Conservation (phyloP, 305 asterid species). For the Fraxinus velutina region DNA sequence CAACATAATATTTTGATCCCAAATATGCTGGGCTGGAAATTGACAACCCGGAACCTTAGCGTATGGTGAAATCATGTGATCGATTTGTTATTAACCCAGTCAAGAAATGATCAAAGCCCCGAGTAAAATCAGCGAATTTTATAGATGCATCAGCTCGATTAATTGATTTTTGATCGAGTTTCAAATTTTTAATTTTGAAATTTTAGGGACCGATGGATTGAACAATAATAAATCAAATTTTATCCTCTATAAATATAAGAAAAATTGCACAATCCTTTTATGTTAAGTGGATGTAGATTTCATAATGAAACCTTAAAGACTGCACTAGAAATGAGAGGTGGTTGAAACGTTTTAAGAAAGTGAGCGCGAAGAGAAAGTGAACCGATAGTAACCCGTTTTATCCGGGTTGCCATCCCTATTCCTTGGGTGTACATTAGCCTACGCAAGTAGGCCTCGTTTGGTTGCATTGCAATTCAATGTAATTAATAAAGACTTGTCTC, state of each 20-base stretch:
- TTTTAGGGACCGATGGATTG: background rate
- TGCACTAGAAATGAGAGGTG: background rate
- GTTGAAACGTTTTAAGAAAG: background rate
- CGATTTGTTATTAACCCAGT: background rate
- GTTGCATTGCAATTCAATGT: background rate
- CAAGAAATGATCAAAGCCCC: background rate
- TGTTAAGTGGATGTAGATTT: background rate
- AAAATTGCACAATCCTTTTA: background rate
- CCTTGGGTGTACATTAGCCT: background rate
- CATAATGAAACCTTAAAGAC: background rate
- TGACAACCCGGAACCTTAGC: background rate
- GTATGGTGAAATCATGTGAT: background rate
- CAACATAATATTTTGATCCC: background rate
- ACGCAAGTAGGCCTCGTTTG: background rate
- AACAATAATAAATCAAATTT: background rate
- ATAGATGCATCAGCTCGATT: background rate
- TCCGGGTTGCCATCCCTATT: background rate
- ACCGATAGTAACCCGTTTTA: background rate
- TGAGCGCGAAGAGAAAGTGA: background rate
- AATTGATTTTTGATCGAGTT: background rate
- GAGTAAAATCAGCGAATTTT: background rate
- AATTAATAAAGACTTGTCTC: background rate
- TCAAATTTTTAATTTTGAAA: background rate
- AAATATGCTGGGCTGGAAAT: background rate
- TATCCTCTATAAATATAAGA: background rate